A percentile compares a stretch with the other conserved stretches of the same genome.
These are phyloP conservation scores for Rugonectria rugulosa DNA, from an alignment of 2,329 filamentous ascomycete genomes.

Conservation along the genomic window DNA sequence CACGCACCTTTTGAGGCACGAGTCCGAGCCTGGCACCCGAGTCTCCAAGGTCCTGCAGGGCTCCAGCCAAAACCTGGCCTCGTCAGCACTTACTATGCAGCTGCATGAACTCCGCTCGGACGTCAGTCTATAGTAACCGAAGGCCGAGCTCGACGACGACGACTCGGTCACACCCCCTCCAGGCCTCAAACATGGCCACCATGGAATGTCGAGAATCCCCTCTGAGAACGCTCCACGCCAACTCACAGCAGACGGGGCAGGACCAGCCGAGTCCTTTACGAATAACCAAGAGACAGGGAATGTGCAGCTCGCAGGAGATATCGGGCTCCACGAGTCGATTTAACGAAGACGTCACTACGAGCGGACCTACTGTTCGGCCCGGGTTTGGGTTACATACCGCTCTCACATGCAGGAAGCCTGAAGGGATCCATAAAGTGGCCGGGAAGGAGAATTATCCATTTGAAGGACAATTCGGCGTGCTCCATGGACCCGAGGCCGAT, in stretches of 20 bases:
- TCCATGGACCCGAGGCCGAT: neutral
- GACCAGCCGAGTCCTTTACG: slow-evolving; percentile 56
- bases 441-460: slow-evolving; percentile 31
- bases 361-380: neutral
- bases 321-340: slow-evolving; percentile 28
- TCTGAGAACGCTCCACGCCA: slow-evolving; percentile 42
- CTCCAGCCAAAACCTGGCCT: neutral
- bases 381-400: slow-evolving; percentile 42
- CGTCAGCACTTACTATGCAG: neutral
- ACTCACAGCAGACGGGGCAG: slow-evolving; percentile 25
- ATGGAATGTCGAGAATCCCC: slow-evolving; percentile 34
- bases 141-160: neutral
- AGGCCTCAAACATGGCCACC: slow-evolving; percentile 51
- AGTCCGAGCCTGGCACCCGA: neutral
- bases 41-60: neutral
- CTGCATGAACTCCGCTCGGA: neutral
- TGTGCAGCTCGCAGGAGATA: slow-evolving; percentile 25
- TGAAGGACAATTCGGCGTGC: neutral
- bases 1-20: neutral
- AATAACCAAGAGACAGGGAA: slow-evolving; percentile 53
- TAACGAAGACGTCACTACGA: slow-evolving; percentile 36
- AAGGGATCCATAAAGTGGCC: slow-evolving; percentile 6
- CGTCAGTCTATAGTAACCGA: neutral
- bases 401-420: slow-evolving; percentile 44
- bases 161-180: too few relatives aligned